Base-by-base conservation (phyloP, 129 eudicot species). In the Ambrosia trifida region DNA sequence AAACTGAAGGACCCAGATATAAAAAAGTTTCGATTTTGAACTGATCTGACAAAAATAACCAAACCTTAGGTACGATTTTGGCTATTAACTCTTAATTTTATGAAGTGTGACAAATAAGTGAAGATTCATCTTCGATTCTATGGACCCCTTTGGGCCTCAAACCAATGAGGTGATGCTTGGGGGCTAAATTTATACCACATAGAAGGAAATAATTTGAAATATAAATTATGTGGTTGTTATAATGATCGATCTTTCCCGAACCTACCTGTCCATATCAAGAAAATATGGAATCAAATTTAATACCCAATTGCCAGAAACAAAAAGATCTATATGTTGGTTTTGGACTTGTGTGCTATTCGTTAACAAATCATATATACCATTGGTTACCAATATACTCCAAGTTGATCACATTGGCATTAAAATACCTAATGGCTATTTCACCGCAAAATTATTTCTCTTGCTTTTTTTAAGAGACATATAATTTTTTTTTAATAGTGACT, bases 91-190 rank as follows among this genome's bases (percentile, higher is more conserved):
- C 32, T 60, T 60, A 35, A 7, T 35, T 7, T 16, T 13, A 63
- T 16, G 46, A 64, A 40, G 11, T 41, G 24, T 17, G 35, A 8
- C 32, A 64, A 36, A 64, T 16, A 7, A 14, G 18, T 16, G 2
- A 33, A 12, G 51, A 50, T 50, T 19, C 46, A 68, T 50, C 19
- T 11, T 51, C 28, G 76, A 57, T 71, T 71, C 31, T 28, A 57
- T 56, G 76, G 66, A 71, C 56, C 76, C 75, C 63, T 32, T 44
- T 53, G 51, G 74, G 59, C 38, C 62, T 51, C 41, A 33, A 52
- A 19, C 52, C 60, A 49, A 17, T 49, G 58, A 47, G 45, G 6
- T 28, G 8, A 32, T 40, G 65, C 13, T 36, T 35, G 31, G 49
- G 50, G 35, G 2, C 32, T 30, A 12, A 70, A 19, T 54, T 70